A percentile compares a stretch with the other conserved stretches of the same genome.
Conservation (phyloP, 2,329 filamentous ascomycete genomes). For the Neonectria coccinea region DNA sequence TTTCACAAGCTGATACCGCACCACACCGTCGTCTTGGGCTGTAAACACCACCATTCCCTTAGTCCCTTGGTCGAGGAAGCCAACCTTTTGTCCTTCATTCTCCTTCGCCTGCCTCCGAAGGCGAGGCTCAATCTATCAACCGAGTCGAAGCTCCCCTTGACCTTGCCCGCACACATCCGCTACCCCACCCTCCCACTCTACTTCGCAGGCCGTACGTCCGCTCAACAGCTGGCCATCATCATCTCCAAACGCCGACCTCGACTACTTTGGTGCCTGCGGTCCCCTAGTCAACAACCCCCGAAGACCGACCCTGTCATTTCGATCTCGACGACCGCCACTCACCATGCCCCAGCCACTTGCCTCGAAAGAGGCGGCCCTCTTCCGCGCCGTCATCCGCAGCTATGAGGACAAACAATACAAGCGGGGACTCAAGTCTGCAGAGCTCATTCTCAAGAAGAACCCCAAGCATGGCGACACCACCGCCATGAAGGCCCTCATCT, state of each 20-base stretch:
- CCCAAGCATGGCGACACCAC: conserved; percentile 98
- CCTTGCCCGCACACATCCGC: conserved; percentile 20
- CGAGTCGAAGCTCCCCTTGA: conserved; percentile 27
- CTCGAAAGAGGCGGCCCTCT: conserved; percentile 93
- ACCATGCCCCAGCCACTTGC: conserved; percentile 79
- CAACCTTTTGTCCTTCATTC: conserved; percentile 36
- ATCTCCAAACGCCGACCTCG: conserved; percentile 30
- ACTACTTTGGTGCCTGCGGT: conserved; percentile 17
- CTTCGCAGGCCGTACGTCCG: conserved; percentile 11
- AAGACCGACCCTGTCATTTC: conserved; percentile 1
- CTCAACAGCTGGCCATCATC: conserved; percentile 34
- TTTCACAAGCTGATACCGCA: conserved; percentile 25
- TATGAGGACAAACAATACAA: conserved; percentile 99
- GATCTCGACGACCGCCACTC: conserved; percentile 12
- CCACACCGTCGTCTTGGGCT: conserved; percentile 25
- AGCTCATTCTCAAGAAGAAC: conserved; percentile 95
- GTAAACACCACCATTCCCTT: conserved; percentile 31
- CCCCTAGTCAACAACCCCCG: neutral
- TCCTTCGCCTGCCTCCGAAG: conserved; percentile 24
- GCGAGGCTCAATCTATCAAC: conserved; percentile 26
- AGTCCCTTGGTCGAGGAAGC: conserved; percentile 41
- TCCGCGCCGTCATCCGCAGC: conserved; percentile 92
- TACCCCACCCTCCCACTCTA: conserved; percentile 36
- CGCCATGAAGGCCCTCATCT: conserved; percentile 98
- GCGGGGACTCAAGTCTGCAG: conserved; percentile 89